These are phyloP conservation scores for Silene coronaria DNA, from an alignment of 179 eudicot genomes.

Conservation along the genomic window DNA sequence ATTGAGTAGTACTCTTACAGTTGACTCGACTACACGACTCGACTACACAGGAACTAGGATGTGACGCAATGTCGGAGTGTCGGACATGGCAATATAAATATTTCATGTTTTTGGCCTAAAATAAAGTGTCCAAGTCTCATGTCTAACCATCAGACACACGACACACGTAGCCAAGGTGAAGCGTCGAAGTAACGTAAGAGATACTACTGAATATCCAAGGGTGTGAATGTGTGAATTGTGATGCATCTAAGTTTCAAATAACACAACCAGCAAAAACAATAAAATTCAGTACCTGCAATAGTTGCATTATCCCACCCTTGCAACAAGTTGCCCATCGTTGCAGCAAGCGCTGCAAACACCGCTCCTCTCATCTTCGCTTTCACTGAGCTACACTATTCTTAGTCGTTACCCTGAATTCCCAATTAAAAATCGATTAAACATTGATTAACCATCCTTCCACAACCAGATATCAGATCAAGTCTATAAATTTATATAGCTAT, in stretches of 20 bases:
- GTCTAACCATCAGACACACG: neutral
- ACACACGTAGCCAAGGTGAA: neutral
- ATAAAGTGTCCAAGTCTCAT: neutral
- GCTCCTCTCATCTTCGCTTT: slow-evolving; percentile 38
- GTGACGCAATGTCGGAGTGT: neutral
- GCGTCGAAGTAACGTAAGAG: neutral
- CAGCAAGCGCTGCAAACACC: slow-evolving; percentile 44
- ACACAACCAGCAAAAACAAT: neutral
- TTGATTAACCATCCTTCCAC: neutral
- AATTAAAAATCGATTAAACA: slow-evolving; percentile 13
- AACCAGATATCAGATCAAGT: neutral
- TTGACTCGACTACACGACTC: neutral
- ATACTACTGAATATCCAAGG: neutral
- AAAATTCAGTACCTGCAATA: slow-evolving; percentile 32
- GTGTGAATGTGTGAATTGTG: neutral
- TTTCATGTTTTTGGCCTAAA: neutral
- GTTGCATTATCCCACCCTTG: slow-evolving; percentile 58
- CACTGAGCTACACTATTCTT: slow-evolving; percentile 5
- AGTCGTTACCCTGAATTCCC: slow-evolving; percentile 6
- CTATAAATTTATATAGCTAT: neutral
- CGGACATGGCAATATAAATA: neutral
- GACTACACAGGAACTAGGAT: neutral
- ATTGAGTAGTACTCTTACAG: neutral
- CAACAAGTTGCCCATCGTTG: slow-evolving; percentile 45
- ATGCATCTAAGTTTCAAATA: neutral